A percentile compares a stretch with the other conserved stretches of the same genome.
Conservation (phyloP, 257 asterid genomes). For the Nicotiana sylvestris region DNA sequence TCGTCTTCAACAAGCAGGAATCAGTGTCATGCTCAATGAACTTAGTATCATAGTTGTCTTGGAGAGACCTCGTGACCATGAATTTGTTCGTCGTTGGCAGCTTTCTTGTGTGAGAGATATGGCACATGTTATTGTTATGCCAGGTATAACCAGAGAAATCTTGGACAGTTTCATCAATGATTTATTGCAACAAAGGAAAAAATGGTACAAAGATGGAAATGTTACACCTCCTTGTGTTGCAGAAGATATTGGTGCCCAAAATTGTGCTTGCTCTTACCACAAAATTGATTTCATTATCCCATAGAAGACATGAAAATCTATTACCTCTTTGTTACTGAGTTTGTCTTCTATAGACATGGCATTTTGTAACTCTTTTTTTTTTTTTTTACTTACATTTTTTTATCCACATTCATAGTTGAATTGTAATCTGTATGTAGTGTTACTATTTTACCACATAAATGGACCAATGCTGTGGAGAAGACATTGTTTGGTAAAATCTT, state of each 20-base stretch:
- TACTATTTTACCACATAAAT: slow-evolving; percentile 1
- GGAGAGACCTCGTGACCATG: slow-evolving; percentile 14
- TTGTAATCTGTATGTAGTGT: background rate
- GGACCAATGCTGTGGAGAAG: background rate
- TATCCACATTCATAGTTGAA: background rate
- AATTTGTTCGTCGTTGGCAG: slow-evolving; percentile 27
- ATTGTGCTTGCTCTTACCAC: slow-evolving; percentile 5
- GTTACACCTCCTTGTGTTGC: slow-evolving; percentile 16
- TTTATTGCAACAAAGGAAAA: background rate
- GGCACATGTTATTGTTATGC: slow-evolving; percentile 28
- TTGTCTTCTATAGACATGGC: slow-evolving; percentile 5
- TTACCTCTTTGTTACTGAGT: background rate
- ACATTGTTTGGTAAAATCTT: background rate
- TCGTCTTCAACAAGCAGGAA: slow-evolving; percentile 21
- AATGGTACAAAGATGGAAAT: slow-evolving; percentile 10
- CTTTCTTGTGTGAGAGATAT: slow-evolving; percentile 25
- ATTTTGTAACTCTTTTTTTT: background rate
- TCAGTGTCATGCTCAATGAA: slow-evolving; percentile 20
- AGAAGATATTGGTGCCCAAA: slow-evolving; percentile 6
- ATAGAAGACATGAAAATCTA: background rate
- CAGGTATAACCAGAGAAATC: slow-evolving; percentile 14
- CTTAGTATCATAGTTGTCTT: slow-evolving; percentile 24
- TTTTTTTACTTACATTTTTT: background rate
- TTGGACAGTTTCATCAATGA: slow-evolving; percentile 16
- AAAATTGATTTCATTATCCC: slow-evolving; percentile 3